These are phyloP conservation scores for Apiospora arundinis DNA, from an alignment of 2,329 filamentous ascomycete species.

Conservation along the genomic window DNA sequence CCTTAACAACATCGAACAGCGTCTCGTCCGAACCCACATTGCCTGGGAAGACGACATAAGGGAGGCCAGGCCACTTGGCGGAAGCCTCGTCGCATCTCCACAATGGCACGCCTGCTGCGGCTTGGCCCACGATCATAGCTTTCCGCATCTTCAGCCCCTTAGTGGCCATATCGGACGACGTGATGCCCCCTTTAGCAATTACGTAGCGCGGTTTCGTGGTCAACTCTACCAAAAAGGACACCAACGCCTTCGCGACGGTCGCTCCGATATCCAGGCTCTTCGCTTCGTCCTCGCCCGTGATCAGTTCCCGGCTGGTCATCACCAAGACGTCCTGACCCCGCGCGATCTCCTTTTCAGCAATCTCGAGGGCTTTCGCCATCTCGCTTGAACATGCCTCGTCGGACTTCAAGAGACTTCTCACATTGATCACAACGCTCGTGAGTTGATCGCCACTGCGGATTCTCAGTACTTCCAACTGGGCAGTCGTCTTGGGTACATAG, in stretches of 20 bases:
- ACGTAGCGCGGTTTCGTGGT: conserved; percentile 59
- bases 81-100: conserved; percentile 63
- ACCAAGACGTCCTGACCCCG: conserved; percentile 59
- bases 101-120: conserved; percentile 62
- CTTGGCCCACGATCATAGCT: conserved; percentile 62
- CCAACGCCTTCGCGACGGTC: conserved; percentile 56
- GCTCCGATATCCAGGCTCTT: conserved; percentile 61
- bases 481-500: conserved; percentile 65
- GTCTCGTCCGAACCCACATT: conserved; percentile 60
- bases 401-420: conserved; percentile 52
- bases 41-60: conserved; percentile 64
- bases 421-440: conserved; percentile 53
- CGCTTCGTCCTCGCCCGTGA: conserved; percentile 55
- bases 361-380: conserved; percentile 38
- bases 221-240: conserved; percentile 54
- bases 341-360: conserved; percentile 47
- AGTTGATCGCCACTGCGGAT: conserved; percentile 47
- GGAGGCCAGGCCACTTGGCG: conserved; percentile 56
- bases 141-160: conserved; percentile 61
- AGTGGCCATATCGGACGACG: conserved; percentile 63
- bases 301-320: conserved; percentile 63
- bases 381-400: conserved; percentile 39
- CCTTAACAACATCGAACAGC: conserved; percentile 34
- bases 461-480: conserved; percentile 54
- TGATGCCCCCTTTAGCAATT: conserved; percentile 66